Evolutionary conservation across 108 stramenopile genomes (phyloP), one percentile per base, ranked within the genome.

Genomic region (Pseudonitzschia multiseries): DNA sequence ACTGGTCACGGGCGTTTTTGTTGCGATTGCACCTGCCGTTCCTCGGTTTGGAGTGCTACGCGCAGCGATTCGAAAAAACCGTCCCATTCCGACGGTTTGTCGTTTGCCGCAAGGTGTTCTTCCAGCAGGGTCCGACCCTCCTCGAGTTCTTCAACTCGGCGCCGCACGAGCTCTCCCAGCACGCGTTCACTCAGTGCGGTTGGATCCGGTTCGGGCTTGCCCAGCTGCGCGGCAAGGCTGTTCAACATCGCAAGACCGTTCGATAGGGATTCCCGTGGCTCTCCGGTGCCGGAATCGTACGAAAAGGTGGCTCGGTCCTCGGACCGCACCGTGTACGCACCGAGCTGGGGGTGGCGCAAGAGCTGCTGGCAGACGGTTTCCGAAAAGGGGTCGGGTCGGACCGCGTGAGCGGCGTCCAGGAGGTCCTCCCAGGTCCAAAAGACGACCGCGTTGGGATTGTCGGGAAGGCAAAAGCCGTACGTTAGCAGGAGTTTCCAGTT

Each of bases 351-450:
- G 60, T 78, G 77, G 1, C 40, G 20, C 15, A 72, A 1, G 42
- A 80, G 41, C 41, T 43, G 36, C 40, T 32, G 56, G 28, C 42
- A 53, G 24, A 71, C 66, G 8, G 8, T 40, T 26, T 75, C 74
- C 15, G 54, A 17, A 68, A 80, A 80, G 32, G 74, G 50, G 36
- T 36, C 22, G n/a, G 79, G 79, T 1, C 79, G 74, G n/a, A 71
- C 70, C 6, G 17, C 18, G 20, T 68, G 43, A 15, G 69, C 73
- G 8, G 79, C 79, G 41, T 80, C 73, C 70, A 80, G 70, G 8
- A 80, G 48, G 70, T 80, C 79, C 40, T 75, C 32, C 73, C 73
- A 74, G 14, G 68, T 74, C 51, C 60, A 80, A 65, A 73, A 75
- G 33, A 74, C 59, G n/a, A 80, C 24, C 13, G 22, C 40, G 29